Evolutionary conservation across 768 basidiomycete species (phyloP).

Genomic region (Tulasnella sp.): DNA sequence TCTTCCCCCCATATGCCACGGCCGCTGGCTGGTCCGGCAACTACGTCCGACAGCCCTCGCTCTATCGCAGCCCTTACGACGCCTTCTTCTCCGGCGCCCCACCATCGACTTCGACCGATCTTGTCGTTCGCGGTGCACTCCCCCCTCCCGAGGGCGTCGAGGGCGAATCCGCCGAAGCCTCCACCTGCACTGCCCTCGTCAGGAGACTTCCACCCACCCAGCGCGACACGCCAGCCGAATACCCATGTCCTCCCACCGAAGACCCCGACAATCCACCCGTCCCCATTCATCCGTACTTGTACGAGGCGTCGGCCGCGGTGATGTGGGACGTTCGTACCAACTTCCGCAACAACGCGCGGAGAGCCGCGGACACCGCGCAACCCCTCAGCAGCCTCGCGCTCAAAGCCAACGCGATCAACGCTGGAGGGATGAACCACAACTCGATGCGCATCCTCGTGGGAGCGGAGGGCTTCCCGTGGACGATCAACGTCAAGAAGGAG

Average conservation of each 20-base stretch:
- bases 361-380: background rate
- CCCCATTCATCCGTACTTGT: slow-evolving; percentile 23
- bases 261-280: slow-evolving; percentile 23
- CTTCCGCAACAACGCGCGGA: slow-evolving; percentile 15
- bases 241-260: slow-evolving; percentile 21
- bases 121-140: slow-evolving; percentile 9
- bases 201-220: slow-evolving; percentile 6
- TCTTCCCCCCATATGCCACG: background rate
- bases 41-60: background rate
- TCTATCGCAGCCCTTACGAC: slow-evolving; percentile 13
- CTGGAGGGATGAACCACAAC: slow-evolving; percentile 14
- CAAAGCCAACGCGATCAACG: slow-evolving; percentile 22
- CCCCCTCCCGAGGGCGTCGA: background rate
- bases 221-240: slow-evolving; percentile 18
- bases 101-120: background rate
- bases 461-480: slow-evolving; percentile 60
- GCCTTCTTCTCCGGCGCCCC: slow-evolving; percentile 6
- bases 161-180: slow-evolving; percentile 14
- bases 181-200: slow-evolving; percentile 8
- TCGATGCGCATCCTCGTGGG: slow-evolving; percentile 50
- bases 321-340: slow-evolving; percentile 23
- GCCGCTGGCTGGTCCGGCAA: slow-evolving; percentile 8
- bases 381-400: slow-evolving; percentile 20
- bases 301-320: background rate
- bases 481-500: slow-evolving; percentile 51